phyloP scores from a whole-genome alignment of 176 grass and related monocot species.

The Juncus inflexus region DNA sequence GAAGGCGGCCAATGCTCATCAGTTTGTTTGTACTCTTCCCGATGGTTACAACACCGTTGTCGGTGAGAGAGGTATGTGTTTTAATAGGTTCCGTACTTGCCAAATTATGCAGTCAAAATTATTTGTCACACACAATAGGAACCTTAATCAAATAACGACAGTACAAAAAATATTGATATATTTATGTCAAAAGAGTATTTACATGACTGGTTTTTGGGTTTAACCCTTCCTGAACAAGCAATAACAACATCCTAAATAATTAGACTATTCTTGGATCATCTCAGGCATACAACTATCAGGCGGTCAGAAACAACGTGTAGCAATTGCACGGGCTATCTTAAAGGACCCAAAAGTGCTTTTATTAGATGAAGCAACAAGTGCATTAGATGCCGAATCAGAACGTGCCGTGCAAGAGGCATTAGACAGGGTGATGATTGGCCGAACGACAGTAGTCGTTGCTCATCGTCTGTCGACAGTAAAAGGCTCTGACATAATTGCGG shows the following conservation, averaged over 20 bases:
- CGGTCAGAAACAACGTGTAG: slow-evolving; percentile 75
- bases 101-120: neutral
- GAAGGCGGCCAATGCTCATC: slow-evolving; percentile 60
- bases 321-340: slow-evolving; percentile 65
- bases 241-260: too few relatives aligned
- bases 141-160: neutral
- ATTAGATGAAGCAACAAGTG: slow-evolving; percentile 77
- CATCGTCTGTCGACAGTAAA: slow-evolving; percentile 58
- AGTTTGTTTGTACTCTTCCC: slow-evolving; percentile 60
- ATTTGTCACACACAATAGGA: slow-evolving; percentile 5
- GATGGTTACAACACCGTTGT: slow-evolving; percentile 57
- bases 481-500: slow-evolving; percentile 46
- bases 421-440: slow-evolving; percentile 47
- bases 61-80: slow-evolving; percentile 41
- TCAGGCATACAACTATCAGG: slow-evolving; percentile 59
- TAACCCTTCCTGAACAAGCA: too few relatives aligned
- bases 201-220: too few relatives aligned
- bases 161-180: too few relatives aligned
- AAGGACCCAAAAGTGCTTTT: slow-evolving; percentile 71
- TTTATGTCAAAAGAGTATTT: too few relatives aligned
- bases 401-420: slow-evolving; percentile 65
- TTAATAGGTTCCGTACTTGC: neutral
- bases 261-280: neutral
- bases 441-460: slow-evolving; percentile 55
- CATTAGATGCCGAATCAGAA: slow-evolving; percentile 69